These are phyloP conservation scores for Chaetomium fimeti DNA, from an alignment of 495 filamentous ascomycete genomes.

Conservation along the genomic window DNA sequence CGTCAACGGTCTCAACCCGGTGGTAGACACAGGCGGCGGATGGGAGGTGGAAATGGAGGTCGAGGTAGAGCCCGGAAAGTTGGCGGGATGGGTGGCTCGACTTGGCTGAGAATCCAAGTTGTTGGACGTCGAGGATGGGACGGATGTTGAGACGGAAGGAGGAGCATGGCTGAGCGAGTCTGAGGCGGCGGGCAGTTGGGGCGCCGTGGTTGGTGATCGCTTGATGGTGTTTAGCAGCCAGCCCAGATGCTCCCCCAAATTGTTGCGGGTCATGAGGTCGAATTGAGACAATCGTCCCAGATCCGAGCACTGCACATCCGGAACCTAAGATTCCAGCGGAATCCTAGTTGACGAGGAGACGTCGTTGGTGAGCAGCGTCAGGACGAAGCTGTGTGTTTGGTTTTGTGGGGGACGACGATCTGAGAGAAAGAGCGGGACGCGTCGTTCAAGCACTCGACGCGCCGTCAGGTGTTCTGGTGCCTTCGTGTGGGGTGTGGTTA, in stretches of 20 bases:
- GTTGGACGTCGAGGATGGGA: conserved; percentile 9
- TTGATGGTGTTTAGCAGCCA: conserved; percentile 38
- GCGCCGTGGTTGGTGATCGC: conserved; percentile 36
- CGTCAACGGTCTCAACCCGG: no score
- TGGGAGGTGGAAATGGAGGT: no score
- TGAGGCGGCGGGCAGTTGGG: conserved; percentile 29
- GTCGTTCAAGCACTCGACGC: conserved; percentile 24
- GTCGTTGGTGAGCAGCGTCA: conserved; percentile 3
- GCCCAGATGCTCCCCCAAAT: conserved; percentile 25
- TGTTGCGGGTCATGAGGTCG: conserved; percentile 62
- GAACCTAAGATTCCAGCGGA: conserved; percentile 24
- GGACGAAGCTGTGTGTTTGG: conserved; percentile 20
- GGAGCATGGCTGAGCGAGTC: conserved; percentile 26
- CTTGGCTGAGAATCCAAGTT: not conserved
- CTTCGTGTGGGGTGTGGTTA: not conserved
- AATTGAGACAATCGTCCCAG: conserved; percentile 38
- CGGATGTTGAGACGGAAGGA: conserved; percentile 7
- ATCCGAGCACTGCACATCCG: conserved; percentile 35
- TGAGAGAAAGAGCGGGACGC: conserved; percentile 13
- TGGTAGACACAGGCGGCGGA: no score
- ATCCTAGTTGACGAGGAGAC: not conserved
- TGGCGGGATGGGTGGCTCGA: not conserved
- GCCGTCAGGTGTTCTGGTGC: conserved; percentile 30
- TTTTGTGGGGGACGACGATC: conserved; percentile 21
- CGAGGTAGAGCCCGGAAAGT: no score